Evolutionary conservation across 192 early-diverging fungal species (phyloP).

Genomic region (Podila verticillata): DNA sequence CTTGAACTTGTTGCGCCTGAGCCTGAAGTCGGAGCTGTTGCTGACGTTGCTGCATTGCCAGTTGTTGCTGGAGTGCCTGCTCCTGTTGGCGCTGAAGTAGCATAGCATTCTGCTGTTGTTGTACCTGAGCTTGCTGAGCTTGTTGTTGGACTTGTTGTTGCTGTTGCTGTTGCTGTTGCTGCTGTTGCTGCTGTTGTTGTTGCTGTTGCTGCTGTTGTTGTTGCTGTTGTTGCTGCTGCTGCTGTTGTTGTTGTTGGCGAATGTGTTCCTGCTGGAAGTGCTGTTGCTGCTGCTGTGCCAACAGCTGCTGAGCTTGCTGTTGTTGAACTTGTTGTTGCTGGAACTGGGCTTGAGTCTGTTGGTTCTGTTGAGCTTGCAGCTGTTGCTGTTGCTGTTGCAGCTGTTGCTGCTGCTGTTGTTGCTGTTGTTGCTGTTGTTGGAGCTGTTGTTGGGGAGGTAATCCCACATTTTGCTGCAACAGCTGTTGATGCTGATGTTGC

Average conservation of each 20-base stretch:
- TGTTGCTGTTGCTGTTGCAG: constrained; percentile 13
- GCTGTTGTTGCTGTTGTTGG: constrained; percentile 18
- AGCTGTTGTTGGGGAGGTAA: background rate
- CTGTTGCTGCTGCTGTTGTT: constrained; percentile 16
- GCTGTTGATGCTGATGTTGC: constrained; percentile 8
- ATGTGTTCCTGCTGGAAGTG: constrained; percentile 19
- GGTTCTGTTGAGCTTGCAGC: background rate
- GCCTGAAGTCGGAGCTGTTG: constrained; percentile 11
- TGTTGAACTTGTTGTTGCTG: constrained; percentile 16
- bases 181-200: constrained; percentile 1
- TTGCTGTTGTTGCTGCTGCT: constrained; percentile 9
- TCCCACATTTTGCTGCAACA: constrained; percentile 7
- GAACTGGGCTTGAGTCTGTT: background rate
- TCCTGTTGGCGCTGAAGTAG: constrained; percentile 10
- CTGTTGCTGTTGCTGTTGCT: background rate
- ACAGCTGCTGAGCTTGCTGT: constrained; percentile 17
- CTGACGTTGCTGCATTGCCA: background rate
- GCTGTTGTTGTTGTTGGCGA: constrained; percentile 17
- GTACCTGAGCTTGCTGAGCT: background rate
- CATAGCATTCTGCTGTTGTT: background rate
- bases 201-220: constrained; percentile 4
- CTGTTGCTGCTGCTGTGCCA: constrained; percentile 13
- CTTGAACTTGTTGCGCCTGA: background rate
- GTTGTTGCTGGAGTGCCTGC: constrained; percentile 14
- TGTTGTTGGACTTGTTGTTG: constrained; percentile 15